Conservation (phyloP, 202 grass and related monocot genomes). For the Zizania palustris region DNA sequence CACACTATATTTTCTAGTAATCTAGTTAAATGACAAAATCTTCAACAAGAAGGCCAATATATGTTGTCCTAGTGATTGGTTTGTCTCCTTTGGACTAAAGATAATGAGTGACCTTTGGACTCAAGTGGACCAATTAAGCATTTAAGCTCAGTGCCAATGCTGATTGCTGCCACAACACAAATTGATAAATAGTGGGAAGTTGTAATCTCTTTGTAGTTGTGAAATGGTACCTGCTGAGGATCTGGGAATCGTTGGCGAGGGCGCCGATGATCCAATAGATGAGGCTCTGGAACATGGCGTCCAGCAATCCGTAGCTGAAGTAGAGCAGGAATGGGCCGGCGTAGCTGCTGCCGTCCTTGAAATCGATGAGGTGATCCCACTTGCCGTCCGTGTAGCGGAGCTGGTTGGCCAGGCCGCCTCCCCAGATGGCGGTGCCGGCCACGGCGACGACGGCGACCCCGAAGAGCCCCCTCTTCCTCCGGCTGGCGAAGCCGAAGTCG, state of each 20-base stretch:
- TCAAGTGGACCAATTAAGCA: too few relatives aligned
- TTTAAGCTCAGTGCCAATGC: too few relatives aligned
- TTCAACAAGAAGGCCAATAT: neutral
- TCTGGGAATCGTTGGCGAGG: constrained; percentile 58
- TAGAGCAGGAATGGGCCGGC: constrained; percentile 74
- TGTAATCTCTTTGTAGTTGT: too few relatives aligned
- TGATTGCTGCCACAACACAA: too few relatives aligned
- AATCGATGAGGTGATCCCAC: constrained; percentile 46
- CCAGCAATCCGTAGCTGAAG: constrained; percentile 90
- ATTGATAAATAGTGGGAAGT: too few relatives aligned
- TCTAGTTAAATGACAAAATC: too few relatives aligned
- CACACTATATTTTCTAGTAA: neutral
- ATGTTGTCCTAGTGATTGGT: neutral
- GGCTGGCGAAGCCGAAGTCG: constrained; percentile 76
- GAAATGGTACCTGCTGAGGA: constrained; percentile 93
- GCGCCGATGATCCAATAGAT: constrained; percentile 97
- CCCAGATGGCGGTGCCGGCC: constrained; percentile 78
- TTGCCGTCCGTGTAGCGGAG: constrained; percentile 34
- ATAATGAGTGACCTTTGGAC: too few relatives aligned
- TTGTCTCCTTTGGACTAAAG: neutral
- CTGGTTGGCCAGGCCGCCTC: constrained; percentile 73
- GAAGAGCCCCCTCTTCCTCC: constrained; percentile 54
- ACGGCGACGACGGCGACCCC: constrained; percentile 53
- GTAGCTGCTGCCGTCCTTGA: constrained; percentile 56
- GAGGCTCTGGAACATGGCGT: constrained; percentile 96